Conservation (phyloP, 805 yeast genomes). For the Lipomyces kockii region DNA sequence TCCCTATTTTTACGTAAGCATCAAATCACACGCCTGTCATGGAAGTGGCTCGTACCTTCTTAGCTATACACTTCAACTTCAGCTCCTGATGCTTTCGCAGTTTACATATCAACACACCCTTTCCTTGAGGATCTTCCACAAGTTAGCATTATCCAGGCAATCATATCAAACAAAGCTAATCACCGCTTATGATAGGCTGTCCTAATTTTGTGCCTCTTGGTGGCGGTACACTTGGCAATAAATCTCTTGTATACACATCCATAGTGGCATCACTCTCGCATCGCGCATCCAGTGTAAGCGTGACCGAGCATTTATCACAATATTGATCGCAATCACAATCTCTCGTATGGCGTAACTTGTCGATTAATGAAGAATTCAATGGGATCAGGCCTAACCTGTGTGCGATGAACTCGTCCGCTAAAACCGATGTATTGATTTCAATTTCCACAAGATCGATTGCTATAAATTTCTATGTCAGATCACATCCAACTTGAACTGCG, state of each 20-base stretch:
- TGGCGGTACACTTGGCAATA: conserved; percentile 54
- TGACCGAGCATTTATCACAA: conserved; percentile 93
- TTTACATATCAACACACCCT: conserved; percentile 91
- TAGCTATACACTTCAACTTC: conserved; percentile 88
- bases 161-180: neutral
- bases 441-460: conserved; percentile 97
- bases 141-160: neutral
- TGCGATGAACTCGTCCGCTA: conserved; percentile 95
- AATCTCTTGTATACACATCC: conserved; percentile 87
- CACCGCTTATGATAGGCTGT: conserved; percentile 70
- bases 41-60: conserved; percentile 85
- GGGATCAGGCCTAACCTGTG: conserved; percentile 95
- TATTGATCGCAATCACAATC: conserved; percentile 98
- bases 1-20: conserved; percentile 14
- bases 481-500: neutral
- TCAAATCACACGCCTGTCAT: conserved; percentile 42
- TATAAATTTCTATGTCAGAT: conserved; percentile 7
- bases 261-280: conserved; percentile 87
- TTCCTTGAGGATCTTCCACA: conserved; percentile 61
- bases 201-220: conserved; percentile 56
- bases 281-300: conserved; percentile 79
- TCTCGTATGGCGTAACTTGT: conserved; percentile 48
- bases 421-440: conserved; percentile 87
- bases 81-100: conserved; percentile 91
- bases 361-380: conserved; percentile 80